Evolutionary conservation across 306 rosid species (phyloP).

Genomic region (Trifolium fragiferum): DNA sequence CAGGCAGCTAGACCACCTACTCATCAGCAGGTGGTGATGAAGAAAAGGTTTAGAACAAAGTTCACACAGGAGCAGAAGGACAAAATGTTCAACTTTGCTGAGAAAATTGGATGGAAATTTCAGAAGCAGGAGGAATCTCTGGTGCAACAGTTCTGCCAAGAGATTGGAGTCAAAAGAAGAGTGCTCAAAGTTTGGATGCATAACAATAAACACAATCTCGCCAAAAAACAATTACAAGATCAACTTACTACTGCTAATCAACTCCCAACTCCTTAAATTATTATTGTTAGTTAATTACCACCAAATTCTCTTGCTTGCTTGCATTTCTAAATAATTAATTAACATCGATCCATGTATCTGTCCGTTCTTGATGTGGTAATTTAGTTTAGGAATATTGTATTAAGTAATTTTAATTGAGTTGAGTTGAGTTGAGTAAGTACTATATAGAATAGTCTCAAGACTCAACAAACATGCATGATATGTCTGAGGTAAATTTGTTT

Average conservation of each 20-base stretch:
- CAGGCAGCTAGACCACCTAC: slow-evolving; percentile 1
- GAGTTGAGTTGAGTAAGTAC: background rate
- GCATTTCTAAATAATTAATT: background rate
- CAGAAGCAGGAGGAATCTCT: slow-evolving; percentile 82
- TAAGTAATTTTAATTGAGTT: background rate
- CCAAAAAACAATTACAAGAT: slow-evolving; percentile 44
- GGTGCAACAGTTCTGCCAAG: slow-evolving; percentile 75
- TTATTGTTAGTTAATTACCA: background rate
- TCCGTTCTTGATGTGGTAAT: background rate
- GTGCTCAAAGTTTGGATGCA: slow-evolving; percentile 92
- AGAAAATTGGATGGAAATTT: slow-evolving; percentile 74
- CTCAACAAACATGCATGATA: background rate
- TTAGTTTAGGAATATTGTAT: slow-evolving; percentile 18
- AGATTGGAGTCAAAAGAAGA: slow-evolving; percentile 77
- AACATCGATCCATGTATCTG: background rate
- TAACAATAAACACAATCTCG: slow-evolving; percentile 72
- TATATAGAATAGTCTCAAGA: too few species aligned
- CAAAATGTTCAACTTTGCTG: slow-evolving; percentile 71
- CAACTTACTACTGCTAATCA: background rate
- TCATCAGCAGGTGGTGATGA: slow-evolving; percentile 33
- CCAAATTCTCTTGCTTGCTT: background rate
- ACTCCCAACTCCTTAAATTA: background rate
- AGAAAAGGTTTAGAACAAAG: slow-evolving; percentile 80
- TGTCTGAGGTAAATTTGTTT: background rate
- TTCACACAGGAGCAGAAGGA: slow-evolving; percentile 79